Evolutionary conservation across 768 basidiomycete genomes (phyloP), one percentile per base, ranked within the genome.

Genomic region (Psilocybe subaeruginosa): DNA sequence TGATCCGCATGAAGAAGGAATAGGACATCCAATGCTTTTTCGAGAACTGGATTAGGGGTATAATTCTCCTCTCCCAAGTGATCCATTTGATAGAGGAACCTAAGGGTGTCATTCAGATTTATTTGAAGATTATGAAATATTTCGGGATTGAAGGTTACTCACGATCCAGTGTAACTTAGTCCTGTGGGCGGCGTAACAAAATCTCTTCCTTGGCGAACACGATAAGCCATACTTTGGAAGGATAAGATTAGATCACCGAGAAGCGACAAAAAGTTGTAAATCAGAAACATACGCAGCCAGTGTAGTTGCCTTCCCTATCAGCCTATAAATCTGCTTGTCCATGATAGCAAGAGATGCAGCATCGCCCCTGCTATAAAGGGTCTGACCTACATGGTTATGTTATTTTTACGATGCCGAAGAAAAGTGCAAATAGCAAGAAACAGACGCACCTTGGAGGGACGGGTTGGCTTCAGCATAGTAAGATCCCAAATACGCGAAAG

Each of bases 1-100:
- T 97, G 95, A 71, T 95, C 93, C 0, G 93, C 93, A 68, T 94
- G 93, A 27, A 95, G 78, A 58, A 96, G 80, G 80, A 96, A 97
- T 23, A 97, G 78, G 16, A 90, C 85, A 69, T 97, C 95, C 57
- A 97, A 80, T 3, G 95, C 95, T 67, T 91, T 93, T 70, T 87
- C 91, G 7, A 97, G 83, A 17, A 95, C 83, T 0, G 95, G 93
- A 66, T 92, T 91, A 0, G 95, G 95, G 16, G 72, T 78, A 75
- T 93, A 95, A 64, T 87, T 77, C 68, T 86, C 78, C 72, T 89
- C 82, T 62, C 88, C 83, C 11, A 93, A 78, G 68, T 94, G 87
- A 65, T 96, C 94, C 82, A 96, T 90, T 76, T 95, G 91, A 76
- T 94, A 97, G 53, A 97, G 73, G 80, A 96, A 97, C 6, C 89